Conservation (phyloP, 2,329 filamentous ascomycete genomes). For the Microcera coccophila region DNA sequence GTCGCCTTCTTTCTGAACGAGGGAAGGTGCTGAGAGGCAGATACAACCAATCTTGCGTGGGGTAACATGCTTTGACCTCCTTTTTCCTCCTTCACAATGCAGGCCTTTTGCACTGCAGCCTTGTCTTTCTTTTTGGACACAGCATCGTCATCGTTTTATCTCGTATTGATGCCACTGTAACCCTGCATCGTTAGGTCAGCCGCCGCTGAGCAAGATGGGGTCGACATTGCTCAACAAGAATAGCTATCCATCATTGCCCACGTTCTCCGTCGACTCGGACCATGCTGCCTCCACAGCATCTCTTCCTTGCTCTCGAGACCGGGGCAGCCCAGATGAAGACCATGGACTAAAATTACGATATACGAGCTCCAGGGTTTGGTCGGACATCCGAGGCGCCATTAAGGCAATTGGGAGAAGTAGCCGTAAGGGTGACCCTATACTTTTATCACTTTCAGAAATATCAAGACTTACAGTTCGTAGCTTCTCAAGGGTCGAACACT, state of each 20-base stretch:
- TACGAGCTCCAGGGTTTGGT: conserved; percentile 32
- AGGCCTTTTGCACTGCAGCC: no score
- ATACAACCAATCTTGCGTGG: no score
- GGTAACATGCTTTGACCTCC: not conserved
- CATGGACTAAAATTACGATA: conserved; percentile 23
- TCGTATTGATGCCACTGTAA: conserved; percentile 8
- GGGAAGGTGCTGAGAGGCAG: no score
- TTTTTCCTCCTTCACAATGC: conserved; percentile 11
- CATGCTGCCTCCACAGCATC: conserved; percentile 8
- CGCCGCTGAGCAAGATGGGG: conserved; percentile 27
- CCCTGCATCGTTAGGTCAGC: conserved; percentile 4
- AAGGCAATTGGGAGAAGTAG: conserved; percentile 31
- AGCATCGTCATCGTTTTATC: no score
- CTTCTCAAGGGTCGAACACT: conserved; percentile 19
- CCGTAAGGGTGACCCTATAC: no score
- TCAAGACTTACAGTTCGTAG: conserved; percentile 14
- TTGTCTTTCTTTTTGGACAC: conserved; percentile 6
- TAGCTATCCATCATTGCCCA: conserved; percentile 22
- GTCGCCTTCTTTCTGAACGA: no score
- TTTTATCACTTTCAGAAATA: no score
- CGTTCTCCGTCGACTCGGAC: conserved; percentile 14
- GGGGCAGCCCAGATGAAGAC: conserved; percentile 7
- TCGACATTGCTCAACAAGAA: conserved; percentile 25
- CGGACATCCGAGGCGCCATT: conserved; percentile 33
- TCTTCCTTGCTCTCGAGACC: conserved; percentile 4